Conservation (phyloP, 2,329 filamentous ascomycete species). For the Cercospora zeae-maydis region DNA sequence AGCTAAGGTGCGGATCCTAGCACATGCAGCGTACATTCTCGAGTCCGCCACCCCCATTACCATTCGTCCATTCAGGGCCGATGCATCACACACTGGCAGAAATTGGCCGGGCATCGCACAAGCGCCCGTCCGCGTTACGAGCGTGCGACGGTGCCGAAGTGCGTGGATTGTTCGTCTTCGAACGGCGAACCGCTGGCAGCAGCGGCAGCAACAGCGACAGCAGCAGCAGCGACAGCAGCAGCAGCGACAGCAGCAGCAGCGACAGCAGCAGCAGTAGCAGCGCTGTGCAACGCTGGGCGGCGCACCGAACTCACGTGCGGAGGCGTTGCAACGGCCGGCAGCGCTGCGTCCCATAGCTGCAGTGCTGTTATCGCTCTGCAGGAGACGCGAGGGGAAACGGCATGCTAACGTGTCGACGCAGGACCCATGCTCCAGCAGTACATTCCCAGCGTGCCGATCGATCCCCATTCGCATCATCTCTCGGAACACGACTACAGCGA, state of each 20-base stretch:
- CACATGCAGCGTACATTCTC: slow-evolving; percentile 24
- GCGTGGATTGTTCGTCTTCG: slow-evolving; percentile 6
- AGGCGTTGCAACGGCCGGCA: slow-evolving; percentile 4
- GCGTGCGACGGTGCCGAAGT: slow-evolving; percentile 15
- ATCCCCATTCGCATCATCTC: slow-evolving; percentile 41
- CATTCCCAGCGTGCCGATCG: slow-evolving; percentile 34
- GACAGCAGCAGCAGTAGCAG: not conserved
- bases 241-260: slow-evolving; percentile 5
- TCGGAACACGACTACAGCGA: slow-evolving; percentile 47
- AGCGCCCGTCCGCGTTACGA: slow-evolving; percentile 14
- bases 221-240: not conserved
- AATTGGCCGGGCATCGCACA: slow-evolving; percentile 13
- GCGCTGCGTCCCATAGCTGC: slow-evolving; percentile 8
- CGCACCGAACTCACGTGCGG: slow-evolving; percentile 22
- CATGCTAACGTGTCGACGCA: slow-evolving; percentile 43
- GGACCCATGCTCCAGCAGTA: slow-evolving; percentile 44
- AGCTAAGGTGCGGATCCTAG: slow-evolving; percentile 26
- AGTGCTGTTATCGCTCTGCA: slow-evolving; percentile 17
- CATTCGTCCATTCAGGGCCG: not conserved
- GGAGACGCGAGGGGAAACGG: slow-evolving; percentile 8
- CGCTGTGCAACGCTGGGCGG: slow-evolving; percentile 31
- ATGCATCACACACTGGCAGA: slow-evolving; percentile 2
- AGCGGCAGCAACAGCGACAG: too few species aligned
- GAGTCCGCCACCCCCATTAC: slow-evolving; percentile 11
- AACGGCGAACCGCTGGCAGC: not conserved